phyloP scores from a whole-genome alignment of 2,329 filamentous ascomycete species.

The Aquanectria penicillioides region DNA sequence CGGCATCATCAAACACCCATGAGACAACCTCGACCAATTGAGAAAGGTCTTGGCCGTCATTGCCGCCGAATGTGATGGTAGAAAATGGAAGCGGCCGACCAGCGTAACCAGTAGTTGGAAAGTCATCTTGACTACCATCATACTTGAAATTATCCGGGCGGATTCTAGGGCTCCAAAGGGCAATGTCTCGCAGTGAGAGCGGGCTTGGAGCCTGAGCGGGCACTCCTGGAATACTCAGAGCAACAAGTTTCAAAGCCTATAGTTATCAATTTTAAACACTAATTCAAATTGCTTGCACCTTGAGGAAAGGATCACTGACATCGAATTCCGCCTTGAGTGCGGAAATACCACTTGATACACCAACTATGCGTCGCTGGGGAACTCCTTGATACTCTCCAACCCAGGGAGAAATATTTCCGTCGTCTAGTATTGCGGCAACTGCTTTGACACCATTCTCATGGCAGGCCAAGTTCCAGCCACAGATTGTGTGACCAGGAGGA shows the following conservation, averaged over 20 bases:
- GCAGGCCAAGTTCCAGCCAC: constrained; percentile 15
- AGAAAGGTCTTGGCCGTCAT: not conserved
- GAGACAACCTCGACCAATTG: not conserved
- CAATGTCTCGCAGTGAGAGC: not conserved
- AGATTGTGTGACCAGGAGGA: not conserved
- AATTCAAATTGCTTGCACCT: too few species aligned
- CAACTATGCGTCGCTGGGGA: constrained; percentile 12
- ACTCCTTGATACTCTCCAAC: not conserved
- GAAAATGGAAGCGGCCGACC: not conserved
- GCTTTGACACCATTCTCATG: constrained; percentile 5
- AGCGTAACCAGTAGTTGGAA: not conserved
- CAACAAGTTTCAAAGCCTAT: not conserved
- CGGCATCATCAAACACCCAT: not conserved
- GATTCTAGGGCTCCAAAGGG: not conserved
- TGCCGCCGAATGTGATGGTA: not conserved
- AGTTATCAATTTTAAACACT: not conserved
- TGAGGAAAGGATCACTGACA: too few species aligned
- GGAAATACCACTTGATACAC: not conserved
- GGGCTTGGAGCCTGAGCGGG: not conserved
- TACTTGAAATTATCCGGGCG: not conserved
- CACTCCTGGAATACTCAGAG: not conserved
- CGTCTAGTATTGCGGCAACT: not conserved
- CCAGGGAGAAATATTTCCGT: constrained; percentile 8
- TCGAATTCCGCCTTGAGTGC: constrained; percentile 12
- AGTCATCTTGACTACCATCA: not conserved